Evolutionary conservation across 306 rosid species (phyloP), one percentile per base, ranked within the genome.

Genomic region (Pyrus communis): DNA sequence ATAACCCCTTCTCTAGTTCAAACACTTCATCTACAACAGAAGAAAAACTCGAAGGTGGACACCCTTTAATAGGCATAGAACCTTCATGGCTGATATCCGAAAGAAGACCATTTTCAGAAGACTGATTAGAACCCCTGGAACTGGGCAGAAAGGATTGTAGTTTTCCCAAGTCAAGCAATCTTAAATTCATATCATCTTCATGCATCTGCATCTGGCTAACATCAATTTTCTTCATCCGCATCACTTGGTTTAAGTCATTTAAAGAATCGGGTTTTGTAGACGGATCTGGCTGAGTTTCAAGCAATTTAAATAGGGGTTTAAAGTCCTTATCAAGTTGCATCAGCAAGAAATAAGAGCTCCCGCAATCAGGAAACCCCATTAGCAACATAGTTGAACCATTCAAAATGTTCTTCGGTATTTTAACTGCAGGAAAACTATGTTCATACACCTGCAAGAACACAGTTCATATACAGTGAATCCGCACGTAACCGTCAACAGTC

Each of bases 311-410:
- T 67, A 86, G 79, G 77, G 99, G 96, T 80, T 91, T 91, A 69
- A 91, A 96, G 84, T 91, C 97, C 86, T 89, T 92, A 85, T 96
- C 98, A 75, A 92, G 99, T 66, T 92, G 87, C 96, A 96, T 85
- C 65, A 89, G 81, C 88, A 96, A 87, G 86, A 88, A 89, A 79
- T 90, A 91, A 49, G 96, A 89, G 78, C 91, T 88, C 83, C 96
- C 92, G 79, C 97, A 88, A 69, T 95, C 99, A 42, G 99, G 98
- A 83, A 95, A 95, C 71, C 92, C 99, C 98, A 95, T 88, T 81
- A 92, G 68, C 79, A 95, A 89, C 89, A 82, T 77, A 77, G 86
- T 64, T 58, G 97, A 91, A 86, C 96, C 96, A 79, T 85, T 85
- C 31, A 69, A 85, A 82, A 91, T 71, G 86, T 70, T 81, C 83